Conservation (phyloP, 768 basidiomycete genomes). For the Tricholoma terreum region DNA sequence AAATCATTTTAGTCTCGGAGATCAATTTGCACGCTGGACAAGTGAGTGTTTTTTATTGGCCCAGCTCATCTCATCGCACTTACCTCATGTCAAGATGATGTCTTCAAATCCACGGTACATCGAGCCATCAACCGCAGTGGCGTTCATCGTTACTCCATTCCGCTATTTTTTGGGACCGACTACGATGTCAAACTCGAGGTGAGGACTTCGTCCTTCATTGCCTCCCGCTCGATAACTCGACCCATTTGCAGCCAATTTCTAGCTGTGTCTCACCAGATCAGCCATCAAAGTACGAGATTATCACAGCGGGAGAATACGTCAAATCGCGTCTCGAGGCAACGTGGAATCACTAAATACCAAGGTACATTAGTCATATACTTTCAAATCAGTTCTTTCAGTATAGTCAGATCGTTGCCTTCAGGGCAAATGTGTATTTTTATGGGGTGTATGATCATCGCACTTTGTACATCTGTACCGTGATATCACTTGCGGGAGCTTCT, state of each 20-base stretch:
- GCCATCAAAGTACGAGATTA: conserved; percentile 61
- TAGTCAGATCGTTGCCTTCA: not conserved
- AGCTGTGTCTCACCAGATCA: conserved; percentile 44
- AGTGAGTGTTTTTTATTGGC: conserved; percentile 44
- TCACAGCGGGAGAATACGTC: conserved; percentile 84
- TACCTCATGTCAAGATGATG: conserved; percentile 54
- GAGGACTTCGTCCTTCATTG: conserved; percentile 13
- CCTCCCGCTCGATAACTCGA: not conserved
- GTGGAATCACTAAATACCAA: conserved; percentile 30
- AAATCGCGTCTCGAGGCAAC: conserved; percentile 68
- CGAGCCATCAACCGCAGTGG: conserved; percentile 79
- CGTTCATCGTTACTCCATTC: conserved; percentile 74
- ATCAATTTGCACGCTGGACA: conserved; percentile 87
- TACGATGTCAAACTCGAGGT: conserved; percentile 83
- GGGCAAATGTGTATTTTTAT: not conserved
- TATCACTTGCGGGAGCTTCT: conserved; percentile 32
- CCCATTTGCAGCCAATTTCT: conserved; percentile 42
- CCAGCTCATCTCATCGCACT: not conserved
- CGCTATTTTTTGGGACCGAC: conserved; percentile 88
- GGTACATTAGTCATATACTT: not conserved
- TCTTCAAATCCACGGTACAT: conserved; percentile 90
- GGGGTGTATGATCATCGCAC: conserved; percentile 48
- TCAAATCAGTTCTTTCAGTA: not conserved
- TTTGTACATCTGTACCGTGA: conserved; percentile 75
- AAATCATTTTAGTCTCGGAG: conserved; percentile 66